Conservation (phyloP, 768 basidiomycete genomes). For the Astraeus odoratus region DNA sequence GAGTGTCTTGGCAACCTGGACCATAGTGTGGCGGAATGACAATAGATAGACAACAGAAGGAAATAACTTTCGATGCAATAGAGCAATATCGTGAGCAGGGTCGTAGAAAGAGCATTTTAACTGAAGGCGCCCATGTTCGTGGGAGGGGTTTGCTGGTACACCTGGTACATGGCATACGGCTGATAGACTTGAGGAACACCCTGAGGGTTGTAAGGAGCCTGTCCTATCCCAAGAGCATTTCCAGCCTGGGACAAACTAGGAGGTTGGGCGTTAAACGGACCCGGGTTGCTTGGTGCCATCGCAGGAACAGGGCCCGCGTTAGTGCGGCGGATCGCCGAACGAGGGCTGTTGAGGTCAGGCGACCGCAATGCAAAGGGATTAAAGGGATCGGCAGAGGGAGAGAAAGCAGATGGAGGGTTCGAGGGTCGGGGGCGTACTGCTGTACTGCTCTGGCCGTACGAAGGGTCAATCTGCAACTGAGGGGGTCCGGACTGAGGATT, state of each 20-base stretch:
- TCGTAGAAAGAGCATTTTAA: conserved; percentile 34
- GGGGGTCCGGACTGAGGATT: conserved; percentile 76
- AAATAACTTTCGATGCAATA: conserved; percentile 26
- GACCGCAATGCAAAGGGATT: conserved; percentile 50
- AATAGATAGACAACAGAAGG: conserved; percentile 28
- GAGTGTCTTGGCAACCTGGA: conserved; percentile 21
- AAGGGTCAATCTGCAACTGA: conserved; percentile 64
- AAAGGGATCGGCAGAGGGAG: conserved; percentile 49
- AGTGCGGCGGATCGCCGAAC: conserved; percentile 41
- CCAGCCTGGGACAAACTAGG: conserved; percentile 52
- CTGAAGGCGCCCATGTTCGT: conserved; percentile 74
- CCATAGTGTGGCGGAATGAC: conserved; percentile 15
- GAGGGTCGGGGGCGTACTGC: conserved; percentile 41
- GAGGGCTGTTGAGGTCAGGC: conserved; percentile 46
- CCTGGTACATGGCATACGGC: conserved; percentile 71
- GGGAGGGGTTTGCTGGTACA: conserved; percentile 71
- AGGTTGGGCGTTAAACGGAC: conserved; percentile 54
- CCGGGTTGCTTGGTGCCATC: conserved; percentile 22
- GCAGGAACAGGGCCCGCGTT: conserved; percentile 30
- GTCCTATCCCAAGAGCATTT: conserved; percentile 56
- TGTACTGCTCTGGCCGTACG: conserved; percentile 39
- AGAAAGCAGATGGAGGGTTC: conserved; percentile 40
- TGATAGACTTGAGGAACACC: conserved; percentile 65
- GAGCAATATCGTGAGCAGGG: conserved; percentile 37
- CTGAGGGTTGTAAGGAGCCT: conserved; percentile 56